Evolutionary conservation across 331 rosid genomes (phyloP).

Genomic region (Dryas integrifolia): DNA sequence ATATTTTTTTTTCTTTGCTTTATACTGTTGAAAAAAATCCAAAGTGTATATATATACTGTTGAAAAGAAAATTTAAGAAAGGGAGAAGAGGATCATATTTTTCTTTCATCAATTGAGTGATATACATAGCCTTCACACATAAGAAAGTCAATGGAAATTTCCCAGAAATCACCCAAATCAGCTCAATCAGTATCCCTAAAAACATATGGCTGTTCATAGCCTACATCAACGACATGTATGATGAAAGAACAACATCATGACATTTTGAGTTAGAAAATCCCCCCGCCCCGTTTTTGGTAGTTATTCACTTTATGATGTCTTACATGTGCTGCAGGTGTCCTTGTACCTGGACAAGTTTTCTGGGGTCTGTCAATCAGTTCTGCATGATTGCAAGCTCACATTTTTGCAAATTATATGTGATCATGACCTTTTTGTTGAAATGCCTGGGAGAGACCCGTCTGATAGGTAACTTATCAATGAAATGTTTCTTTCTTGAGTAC

Average conservation of each 20-base stretch:
- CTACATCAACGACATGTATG: not conserved
- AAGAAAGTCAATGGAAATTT: too few species aligned
- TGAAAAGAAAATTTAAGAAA: too few species aligned
- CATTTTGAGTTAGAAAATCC: not conserved
- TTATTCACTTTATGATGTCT: constrained; percentile 1
- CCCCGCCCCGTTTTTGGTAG: too few species aligned
- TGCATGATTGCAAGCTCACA: constrained; percentile 96
- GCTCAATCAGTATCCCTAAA: too few species aligned
- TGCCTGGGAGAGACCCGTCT: constrained; percentile 99
- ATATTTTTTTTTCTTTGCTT: not conserved
- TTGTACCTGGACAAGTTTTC: constrained; percentile 94
- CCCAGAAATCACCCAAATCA: too few species aligned
- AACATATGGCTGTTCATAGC: too few species aligned
- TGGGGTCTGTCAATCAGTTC: constrained; percentile 88
- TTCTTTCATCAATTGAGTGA: too few species aligned
- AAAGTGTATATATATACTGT: not conserved
- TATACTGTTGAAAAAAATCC: not conserved
- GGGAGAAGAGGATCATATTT: too few species aligned
- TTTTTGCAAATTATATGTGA: constrained; percentile 88
- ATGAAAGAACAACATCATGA: not conserved
- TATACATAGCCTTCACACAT: too few species aligned
- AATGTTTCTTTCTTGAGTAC: not conserved
- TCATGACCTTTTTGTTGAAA: constrained; percentile 97
- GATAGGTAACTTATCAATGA: constrained; percentile 58
- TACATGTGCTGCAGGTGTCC: constrained; percentile 67